A percentile compares a stretch with the other conserved stretches of the same genome.
These are phyloP conservation scores for Emmonsiellopsis sp. DNA, from an alignment of 2,329 filamentous ascomycete genomes.

Conservation along the genomic window DNA sequence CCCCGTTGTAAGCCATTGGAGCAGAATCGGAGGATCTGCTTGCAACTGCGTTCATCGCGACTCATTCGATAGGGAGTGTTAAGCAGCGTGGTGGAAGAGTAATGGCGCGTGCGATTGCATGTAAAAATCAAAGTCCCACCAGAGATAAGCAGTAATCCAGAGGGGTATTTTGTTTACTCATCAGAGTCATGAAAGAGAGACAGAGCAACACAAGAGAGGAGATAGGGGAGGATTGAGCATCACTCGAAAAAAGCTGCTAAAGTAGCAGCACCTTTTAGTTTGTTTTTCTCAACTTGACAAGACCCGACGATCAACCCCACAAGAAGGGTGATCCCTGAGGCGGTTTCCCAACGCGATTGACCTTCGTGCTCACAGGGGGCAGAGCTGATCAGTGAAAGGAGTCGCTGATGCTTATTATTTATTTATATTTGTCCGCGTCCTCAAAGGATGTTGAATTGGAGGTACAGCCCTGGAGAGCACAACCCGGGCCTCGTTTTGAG, in stretches of 20 bases:
- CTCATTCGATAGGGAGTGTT: conserved; percentile 1
- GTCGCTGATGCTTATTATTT: not conserved
- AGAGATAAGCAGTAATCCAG: not conserved
- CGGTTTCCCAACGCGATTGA: not conserved
- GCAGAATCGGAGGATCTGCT: conserved; percentile 27
- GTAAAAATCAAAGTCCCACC: no score
- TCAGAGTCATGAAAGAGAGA: not conserved
- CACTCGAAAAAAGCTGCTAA: not conserved
- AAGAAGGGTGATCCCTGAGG: conserved; percentile 4
- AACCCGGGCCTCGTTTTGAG: no score
- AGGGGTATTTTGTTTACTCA: not conserved
- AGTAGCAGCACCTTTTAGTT: not conserved
- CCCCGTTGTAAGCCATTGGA: conserved; percentile 23
- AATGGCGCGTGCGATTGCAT: no score
- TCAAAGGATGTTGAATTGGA: not conserved
- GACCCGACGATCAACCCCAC: conserved; percentile 10
- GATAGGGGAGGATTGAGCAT: not conserved
- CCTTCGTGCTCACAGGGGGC: not conserved
- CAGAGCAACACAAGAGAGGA: not conserved
- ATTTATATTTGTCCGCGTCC: no score
- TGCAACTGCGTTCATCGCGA: conserved; percentile 32
- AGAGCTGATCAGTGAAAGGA: not conserved
- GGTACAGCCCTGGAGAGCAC: no score
- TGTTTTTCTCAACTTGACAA: conserved; percentile 1
- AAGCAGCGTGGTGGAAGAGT: no score